phyloP scores from a whole-genome alignment of 495 filamentous ascomycete species.

The Xylaria nigripes region DNA sequence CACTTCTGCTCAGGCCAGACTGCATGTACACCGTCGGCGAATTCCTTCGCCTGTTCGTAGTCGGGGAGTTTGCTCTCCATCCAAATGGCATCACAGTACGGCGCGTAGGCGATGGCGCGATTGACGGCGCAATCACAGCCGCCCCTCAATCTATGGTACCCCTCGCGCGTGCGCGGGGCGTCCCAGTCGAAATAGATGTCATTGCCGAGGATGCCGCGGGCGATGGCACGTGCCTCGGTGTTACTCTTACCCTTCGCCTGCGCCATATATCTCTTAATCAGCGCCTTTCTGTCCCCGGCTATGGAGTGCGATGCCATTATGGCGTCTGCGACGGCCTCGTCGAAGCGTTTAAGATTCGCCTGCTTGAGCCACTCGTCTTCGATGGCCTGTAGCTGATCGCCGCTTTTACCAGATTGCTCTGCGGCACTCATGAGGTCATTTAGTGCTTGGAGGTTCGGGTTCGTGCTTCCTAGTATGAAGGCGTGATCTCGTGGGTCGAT shows the following conservation, averaged over 20 bases:
- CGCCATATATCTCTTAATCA: conserved; percentile 57
- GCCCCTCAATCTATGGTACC: conserved; percentile 85
- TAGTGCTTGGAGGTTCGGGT: conserved; percentile 73
- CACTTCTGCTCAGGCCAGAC: conserved; percentile 96
- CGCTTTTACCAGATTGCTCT: conserved; percentile 73
- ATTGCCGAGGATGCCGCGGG: conserved; percentile 68
- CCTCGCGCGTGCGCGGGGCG: conserved; percentile 79
- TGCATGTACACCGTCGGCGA: conserved; percentile 87
- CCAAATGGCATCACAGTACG: conserved; percentile 94
- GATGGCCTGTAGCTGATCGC: conserved; percentile 76
- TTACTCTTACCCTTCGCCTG: conserved; percentile 77
- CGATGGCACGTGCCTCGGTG: conserved; percentile 71
- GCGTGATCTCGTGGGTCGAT: conserved; percentile 91
- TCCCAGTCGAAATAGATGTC: conserved; percentile 95
- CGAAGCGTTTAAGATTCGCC: conserved; percentile 85
- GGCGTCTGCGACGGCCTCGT: conserved; percentile 74
- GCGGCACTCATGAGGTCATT: conserved; percentile 86
- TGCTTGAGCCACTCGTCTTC: conserved; percentile 80
- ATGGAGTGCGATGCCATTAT: conserved; percentile 51
- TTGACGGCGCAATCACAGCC: conserved; percentile 90
- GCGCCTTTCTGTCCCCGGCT: conserved; percentile 56
- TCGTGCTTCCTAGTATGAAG: conserved; percentile 88
- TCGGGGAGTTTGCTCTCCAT: conserved; percentile 98
- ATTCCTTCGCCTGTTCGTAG: conserved; percentile 85
- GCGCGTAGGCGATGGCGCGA: conserved; percentile 84